These are phyloP conservation scores for Pisolithus thermaeus DNA, from an alignment of 1,284 basidiomycete species.

Conservation along the genomic window DNA sequence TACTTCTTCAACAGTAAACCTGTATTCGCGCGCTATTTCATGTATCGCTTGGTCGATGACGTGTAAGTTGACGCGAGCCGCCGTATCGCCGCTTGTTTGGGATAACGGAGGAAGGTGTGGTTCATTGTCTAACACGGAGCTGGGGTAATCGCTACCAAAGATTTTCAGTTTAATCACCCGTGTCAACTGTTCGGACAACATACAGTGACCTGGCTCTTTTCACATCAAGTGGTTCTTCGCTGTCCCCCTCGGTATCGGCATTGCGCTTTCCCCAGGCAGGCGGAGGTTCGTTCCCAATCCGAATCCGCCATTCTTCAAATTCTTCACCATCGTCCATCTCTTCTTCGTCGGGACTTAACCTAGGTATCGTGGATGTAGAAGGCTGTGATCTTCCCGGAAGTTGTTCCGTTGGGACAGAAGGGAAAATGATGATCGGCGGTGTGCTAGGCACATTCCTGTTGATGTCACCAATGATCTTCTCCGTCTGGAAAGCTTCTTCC, in stretches of 20 bases:
- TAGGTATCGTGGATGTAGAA: conserved; percentile 14
- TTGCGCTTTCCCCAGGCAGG: conserved; percentile 66
- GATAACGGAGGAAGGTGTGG: conserved; percentile 3
- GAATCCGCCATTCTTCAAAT: conserved; percentile 57
- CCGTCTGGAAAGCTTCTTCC: conserved; percentile 21
- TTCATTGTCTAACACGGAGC: conserved; percentile 2
- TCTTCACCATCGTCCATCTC: conserved; percentile 59
- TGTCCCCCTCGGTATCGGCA: conserved; percentile 31
- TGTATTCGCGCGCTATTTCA: conserved; percentile 57
- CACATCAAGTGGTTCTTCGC: conserved; percentile 1
- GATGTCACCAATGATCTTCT: conserved; percentile 20
- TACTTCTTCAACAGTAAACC: conserved; percentile 68
- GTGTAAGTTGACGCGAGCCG: conserved; percentile 33
- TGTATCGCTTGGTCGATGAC: conserved; percentile 56
- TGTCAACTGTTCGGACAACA: conserved; percentile 7
- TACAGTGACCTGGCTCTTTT: conserved; percentile 30
- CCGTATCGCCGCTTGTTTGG: conserved; percentile 5
- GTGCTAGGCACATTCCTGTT: conserved; percentile 13
- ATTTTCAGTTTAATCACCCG: background rate
- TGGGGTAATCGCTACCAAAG: conserved; percentile 2
- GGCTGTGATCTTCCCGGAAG: conserved; percentile 10
- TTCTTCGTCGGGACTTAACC: conserved; percentile 40
- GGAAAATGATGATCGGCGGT: conserved; percentile 23
- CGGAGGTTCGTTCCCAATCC: conserved; percentile 52
- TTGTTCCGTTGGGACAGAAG: conserved; percentile 15